Conservation (phyloP, 305 asterid species). For the Solanum chacoense region DNA sequence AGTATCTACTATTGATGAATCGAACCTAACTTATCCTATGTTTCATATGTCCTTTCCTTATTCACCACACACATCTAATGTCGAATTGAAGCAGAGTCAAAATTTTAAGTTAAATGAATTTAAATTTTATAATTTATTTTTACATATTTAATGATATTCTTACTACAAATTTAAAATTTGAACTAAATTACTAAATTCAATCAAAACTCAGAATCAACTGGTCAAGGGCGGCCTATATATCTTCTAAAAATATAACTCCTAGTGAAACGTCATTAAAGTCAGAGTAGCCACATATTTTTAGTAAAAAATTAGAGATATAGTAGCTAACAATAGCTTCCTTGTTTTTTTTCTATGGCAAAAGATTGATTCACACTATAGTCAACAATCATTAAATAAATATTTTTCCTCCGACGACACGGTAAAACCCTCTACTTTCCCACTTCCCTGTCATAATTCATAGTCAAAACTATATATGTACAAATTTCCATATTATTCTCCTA, state of each 20-base stretch:
- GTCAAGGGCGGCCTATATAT: not conserved
- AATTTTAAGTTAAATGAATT: no score
- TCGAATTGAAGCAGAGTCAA: not conserved
- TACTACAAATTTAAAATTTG: not conserved
- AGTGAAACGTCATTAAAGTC: not conserved
- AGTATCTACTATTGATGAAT: not conserved
- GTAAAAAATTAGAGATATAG: not conserved
- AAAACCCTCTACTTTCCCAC: not conserved
- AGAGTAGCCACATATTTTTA: not conserved
- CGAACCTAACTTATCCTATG: not conserved
- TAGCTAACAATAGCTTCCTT: no score
- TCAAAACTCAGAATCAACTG: not conserved
- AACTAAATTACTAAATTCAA: no score
- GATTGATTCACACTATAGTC: not conserved
- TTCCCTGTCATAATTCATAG: not conserved
- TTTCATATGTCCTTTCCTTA: not conserved
- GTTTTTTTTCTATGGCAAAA: not conserved
- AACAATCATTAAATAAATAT: not conserved
- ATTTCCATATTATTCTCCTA: not conserved
- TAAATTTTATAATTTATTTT: no score
- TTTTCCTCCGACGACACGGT: not conserved
- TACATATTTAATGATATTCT: no score
- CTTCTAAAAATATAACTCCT: not conserved
- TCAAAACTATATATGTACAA: no score
- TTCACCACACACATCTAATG: not conserved